Base-by-base conservation (phyloP, 2,329 filamentous ascomycete genomes). In the Diaporthe ilicicola region DNA sequence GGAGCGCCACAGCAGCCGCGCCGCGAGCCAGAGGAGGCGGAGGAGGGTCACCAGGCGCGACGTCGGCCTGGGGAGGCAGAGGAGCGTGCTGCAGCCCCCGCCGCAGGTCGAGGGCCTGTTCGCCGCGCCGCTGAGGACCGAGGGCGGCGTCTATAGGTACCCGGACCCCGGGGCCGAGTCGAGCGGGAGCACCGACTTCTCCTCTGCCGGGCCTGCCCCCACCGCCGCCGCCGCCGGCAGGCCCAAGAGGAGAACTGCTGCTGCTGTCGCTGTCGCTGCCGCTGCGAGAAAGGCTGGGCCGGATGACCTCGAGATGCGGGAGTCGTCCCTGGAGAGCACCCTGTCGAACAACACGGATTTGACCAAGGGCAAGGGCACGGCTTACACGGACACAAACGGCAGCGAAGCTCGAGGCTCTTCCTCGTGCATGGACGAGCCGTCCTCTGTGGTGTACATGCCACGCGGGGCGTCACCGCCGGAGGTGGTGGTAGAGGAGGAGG, bases 31-130 rank as follows among this genome's bases (percentile, higher is more conserved):
- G 50, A 66, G 71, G 34, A 65, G 27, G 34, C 66, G 71, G 22
- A 67, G 51, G 53, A 51, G 62, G 29, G n/a, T 73, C 66, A n/a
- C 44, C 8, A 50, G 59, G 29, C 74, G 73, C 29, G 82, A 80
- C 69, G 79, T 81, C 37, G 81, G 80, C 0, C 77, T 89, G 73
- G 82, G 78, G 76, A 85, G 81, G 76, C 84, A 79, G 75, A 86
- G 77, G 81, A 92, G 80, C 85, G 89, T 80, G 50, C 84, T 97
- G 27, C 89, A 92, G 75, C 95, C 95, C 0, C 91, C 93, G 0
- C 88, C 91, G 74, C 88, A 89, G 71, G 83, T 97, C 46, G 92
- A 95, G 76, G 94, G 94, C 70, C 90, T 91, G 73, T 97, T 98
- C 77, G 89, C 92, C 3, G 89, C 91, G 10, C 89, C 93, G 3